Base-by-base conservation (phyloP, 495 filamentous ascomycete genomes). In the Penicillium diatomitis region DNA sequence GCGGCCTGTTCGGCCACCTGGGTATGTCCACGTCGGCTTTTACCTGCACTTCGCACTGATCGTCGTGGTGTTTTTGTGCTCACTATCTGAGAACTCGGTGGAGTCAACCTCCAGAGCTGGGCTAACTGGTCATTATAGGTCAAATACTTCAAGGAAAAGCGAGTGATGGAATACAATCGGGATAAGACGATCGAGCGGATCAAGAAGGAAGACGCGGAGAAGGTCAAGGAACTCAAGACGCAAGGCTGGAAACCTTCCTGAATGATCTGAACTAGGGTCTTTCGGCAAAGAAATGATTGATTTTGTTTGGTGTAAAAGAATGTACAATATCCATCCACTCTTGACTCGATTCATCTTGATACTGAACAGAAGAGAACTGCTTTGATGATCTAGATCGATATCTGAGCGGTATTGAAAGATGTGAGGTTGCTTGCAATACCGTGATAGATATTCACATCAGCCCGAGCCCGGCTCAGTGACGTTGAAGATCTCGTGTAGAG, bases 131-230 rank as follows among this genome's bases (percentile, higher is more conserved):
- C 20, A 20, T 20, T 44, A 30, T 57, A 96, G 91, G 88, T 97
- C 49, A 87, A 86, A 68, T 96, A 98, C 68, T 98, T 98, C 75
- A 96, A 97, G 69, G 86, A 95, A 63, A 82, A 88, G 67, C 76
- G 92, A 50, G 88, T 97, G 36, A 90, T 92, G 74, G 90, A 97
- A 48, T 77, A 83, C 59, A 86, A 95, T 49, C 86, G 88, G 62
- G 84, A 87, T 53, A 74, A 83, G 66, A 85, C 85, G 38, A 68
- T 97, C 34, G 83, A 85, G 67, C 79, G 79, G 54, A 77, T 98
- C 50, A 79, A 88, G 64, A 80, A 78, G 28, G 86, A 96, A 64
- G 88, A 88, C 52, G 91, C 78, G 37, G 63, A 63, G n/a, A 69
- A 59, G 50, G 63, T 75, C 29, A 52, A 85, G 29, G 74, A 79